Evolutionary conservation across 352 stramenopile genomes (phyloP).

Genomic region (Phytophthora palmivora): DNA sequence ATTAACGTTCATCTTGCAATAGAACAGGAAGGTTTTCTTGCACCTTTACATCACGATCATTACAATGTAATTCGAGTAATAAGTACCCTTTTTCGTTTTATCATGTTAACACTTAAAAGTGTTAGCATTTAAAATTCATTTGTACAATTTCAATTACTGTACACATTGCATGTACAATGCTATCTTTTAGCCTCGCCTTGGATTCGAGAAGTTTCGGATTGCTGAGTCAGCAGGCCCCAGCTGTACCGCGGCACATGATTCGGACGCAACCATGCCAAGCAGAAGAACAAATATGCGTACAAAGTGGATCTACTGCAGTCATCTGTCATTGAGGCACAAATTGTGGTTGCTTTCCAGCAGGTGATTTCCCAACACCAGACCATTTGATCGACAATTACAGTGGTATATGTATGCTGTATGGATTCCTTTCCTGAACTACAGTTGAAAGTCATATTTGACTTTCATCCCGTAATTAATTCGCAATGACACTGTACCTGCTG

Average conservation of each 20-base stretch:
- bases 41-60: slow-evolving; percentile 15
- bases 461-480: no score
- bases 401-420: no score
- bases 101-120: no score
- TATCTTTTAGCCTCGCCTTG: not conserved
- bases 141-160: no score
- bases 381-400: not conserved
- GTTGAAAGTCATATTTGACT: no score
- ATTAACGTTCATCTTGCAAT: slow-evolving; percentile 8
- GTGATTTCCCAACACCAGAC: not conserved
- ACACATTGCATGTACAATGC: not conserved
- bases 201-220: not conserved
- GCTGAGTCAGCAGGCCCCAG: slow-evolving; percentile 8
- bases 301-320: not conserved
- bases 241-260: slow-evolving; percentile 11
- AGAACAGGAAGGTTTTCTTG: slow-evolving; percentile 1
- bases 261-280: not conserved
- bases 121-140: no score
- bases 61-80: no score
- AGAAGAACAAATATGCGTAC: slow-evolving; percentile 2
- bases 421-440: no score
- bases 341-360: no score
- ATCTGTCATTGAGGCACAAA: not conserved
- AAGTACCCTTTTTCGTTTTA: no score
- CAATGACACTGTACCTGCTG: no score